Evolutionary conservation across 177 flowering plant species (phyloP).

Genomic region (Telopea speciosissima): DNA sequence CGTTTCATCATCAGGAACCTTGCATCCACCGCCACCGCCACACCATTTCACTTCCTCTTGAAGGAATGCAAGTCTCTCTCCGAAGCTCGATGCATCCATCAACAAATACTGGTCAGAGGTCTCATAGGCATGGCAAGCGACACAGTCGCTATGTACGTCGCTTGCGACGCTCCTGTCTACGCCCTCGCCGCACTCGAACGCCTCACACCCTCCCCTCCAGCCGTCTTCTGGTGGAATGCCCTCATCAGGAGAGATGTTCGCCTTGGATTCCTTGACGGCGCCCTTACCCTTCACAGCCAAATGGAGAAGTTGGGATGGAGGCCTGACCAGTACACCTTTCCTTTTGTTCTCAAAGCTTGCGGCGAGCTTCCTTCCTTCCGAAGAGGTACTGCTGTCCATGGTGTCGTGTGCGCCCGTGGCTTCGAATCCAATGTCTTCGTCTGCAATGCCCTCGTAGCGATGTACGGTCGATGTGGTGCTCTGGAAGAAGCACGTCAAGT

Average conservation of each 20-base stretch:
- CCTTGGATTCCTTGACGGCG: slow-evolving; percentile 5
- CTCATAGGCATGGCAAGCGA: not conserved
- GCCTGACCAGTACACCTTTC: slow-evolving; percentile 33
- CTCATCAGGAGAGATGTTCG: slow-evolving; percentile 21
- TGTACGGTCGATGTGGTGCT: slow-evolving; percentile 37
- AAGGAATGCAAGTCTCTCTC: slow-evolving; percentile 18
- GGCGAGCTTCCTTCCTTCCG: slow-evolving; percentile 22
- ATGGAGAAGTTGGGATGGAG: slow-evolving; percentile 26
- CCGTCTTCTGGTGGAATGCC: slow-evolving; percentile 33
- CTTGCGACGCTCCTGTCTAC: slow-evolving; percentile 12
- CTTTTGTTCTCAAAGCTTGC: slow-evolving; percentile 37
- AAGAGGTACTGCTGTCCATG: slow-evolving; percentile 23
- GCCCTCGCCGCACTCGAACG: slow-evolving; percentile 16
- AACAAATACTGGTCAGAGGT: slow-evolving; percentile 20
- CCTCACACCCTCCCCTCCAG: slow-evolving; percentile 18
- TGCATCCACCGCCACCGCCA: not conserved
- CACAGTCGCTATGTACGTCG: slow-evolving; percentile 16
- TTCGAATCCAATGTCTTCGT: slow-evolving; percentile 38
- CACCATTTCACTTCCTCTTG: not conserved
- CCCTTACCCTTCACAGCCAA: slow-evolving; percentile 12
- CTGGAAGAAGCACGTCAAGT: slow-evolving; percentile 19
- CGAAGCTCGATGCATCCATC: slow-evolving; percentile 17
- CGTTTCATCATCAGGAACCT: not conserved
- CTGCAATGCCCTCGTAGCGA: slow-evolving; percentile 30
- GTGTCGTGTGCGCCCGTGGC: slow-evolving; percentile 19